Percentiles rank a stretch among this genome's conserved stretches.
phyloP scores from a whole-genome alignment of 1,284 basidiomycete species.

The Trichosporon sp. region DNA sequence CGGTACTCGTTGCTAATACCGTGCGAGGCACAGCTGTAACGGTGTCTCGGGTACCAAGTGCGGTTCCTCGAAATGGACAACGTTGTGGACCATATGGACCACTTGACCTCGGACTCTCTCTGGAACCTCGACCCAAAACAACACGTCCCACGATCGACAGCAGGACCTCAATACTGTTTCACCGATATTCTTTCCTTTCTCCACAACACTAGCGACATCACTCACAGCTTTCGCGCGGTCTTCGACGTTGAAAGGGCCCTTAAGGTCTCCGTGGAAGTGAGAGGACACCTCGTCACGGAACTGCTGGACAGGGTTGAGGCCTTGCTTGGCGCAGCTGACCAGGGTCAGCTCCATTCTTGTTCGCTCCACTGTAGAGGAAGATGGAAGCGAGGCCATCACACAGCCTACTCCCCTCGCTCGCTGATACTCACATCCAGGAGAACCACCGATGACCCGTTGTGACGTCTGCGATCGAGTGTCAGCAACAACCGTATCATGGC shows the following conservation, averaged over 20 bases:
- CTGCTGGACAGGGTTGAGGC: conserved; percentile 63
- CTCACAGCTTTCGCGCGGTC: conserved; percentile 64
- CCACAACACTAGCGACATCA: background rate
- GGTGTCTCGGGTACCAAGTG: background rate
- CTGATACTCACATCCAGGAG: conserved; percentile 57
- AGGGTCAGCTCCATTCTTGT: background rate
- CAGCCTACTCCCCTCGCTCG: background rate
- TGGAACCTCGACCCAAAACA: background rate
- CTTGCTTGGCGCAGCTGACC: conserved; percentile 57
- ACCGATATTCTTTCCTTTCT: background rate
- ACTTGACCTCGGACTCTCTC: background rate
- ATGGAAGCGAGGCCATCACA: background rate
- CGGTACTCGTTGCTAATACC: background rate
- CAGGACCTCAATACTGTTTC: background rate
- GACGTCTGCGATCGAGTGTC: conserved; percentile 53
- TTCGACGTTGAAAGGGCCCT: conserved; percentile 76
- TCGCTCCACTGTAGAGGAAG: background rate
- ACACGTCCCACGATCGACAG: background rate
- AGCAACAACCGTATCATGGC: background rate
- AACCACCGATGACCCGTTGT: conserved; percentile 82
- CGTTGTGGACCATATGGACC: background rate
- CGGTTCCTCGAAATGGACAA: background rate
- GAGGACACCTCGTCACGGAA: conserved; percentile 70
- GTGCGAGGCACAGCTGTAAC: conserved; percentile 11
- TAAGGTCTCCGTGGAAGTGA: conserved; percentile 74